Base-by-base conservation (phyloP, 1,284 basidiomycete species). In the Leccinum angustisporum region DNA sequence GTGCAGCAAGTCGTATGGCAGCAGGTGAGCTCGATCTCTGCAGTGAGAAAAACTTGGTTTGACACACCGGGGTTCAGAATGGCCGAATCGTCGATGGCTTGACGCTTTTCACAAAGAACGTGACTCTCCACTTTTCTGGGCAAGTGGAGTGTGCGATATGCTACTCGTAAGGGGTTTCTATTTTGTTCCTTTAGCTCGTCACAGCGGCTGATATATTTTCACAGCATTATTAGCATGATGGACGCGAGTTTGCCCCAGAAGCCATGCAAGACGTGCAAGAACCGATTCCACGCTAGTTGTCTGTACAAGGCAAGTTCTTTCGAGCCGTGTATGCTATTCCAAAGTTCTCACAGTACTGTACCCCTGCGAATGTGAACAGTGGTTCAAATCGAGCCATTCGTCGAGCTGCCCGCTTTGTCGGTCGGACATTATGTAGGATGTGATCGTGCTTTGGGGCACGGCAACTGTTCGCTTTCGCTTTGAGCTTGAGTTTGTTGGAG, bases 51-150 rank as follows among this genome's bases (percentile, higher is more conserved):
- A 11, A 40, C 14, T 27, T 56, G 38, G 60, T 54, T 51, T 58
- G 53, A 65, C 51, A 21, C 21, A 21, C 27, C 27, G 27, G 27
- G n/a, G 9, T 33, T 59, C 72, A 95, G 91, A 96, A 97, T 71
- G 96, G 96, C 5, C 86, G 91, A 52, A 91, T 99, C 48, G 83
- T 94, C 33, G 97, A 99, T 70, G 96, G 93, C 0, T 76, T 99
- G n/a, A 86, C 85, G 16, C 79, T 98, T 62, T 99, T 98, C 84
- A 97, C 97, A 79, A 92, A 92, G 78, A 99, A 98, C 70, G 93
- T 95, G 40, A 83, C 86, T 0, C 81, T 92, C 36, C 94, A 97
- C 75, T 98, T 98, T 70, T 93, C 95, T 66, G 95, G 95, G 10
- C 91, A 95, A 70, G 91, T 92, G 8, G 94, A 96, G 70, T 96